Base-by-base conservation (phyloP, 2,329 filamentous ascomycete species). In the Penicillium griseofulvum region DNA sequence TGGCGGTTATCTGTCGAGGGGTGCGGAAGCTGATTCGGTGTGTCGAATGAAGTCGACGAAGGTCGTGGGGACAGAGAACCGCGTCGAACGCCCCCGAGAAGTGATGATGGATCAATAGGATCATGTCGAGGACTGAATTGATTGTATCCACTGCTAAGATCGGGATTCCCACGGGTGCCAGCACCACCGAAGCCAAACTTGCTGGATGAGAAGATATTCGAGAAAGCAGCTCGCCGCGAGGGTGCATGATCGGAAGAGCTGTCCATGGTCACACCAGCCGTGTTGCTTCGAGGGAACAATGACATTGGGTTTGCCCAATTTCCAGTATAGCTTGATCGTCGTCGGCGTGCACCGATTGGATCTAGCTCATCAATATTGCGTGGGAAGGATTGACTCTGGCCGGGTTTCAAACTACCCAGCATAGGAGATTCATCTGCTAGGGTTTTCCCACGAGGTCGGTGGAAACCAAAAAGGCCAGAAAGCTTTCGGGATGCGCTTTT, bases 1-100 rank as follows among this genome's bases (percentile, higher is more conserved):
- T 87, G 88, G 45, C 86, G 83, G 59, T 87, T 90, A 58, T 94
- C 90, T 1, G 88, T 89, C 1, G 89, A 92, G 6, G 90, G 90
- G 45, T 90, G 82, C 1, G 89, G 88, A 49, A 92, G 78, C 42
- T 72, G 67, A 50, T 78, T 77, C 48, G 83, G 67, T 45, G 77
- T 78, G 52, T 84, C 82, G 55, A 78, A 82, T 0, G 82, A 83
- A 5, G 78, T 80, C 12, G 82, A 84, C 5, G 78, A 78, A 14
- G 78, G 78, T 45, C 78, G 69, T 8, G 78, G 77, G 39, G 77
- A 78, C 10, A 77, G 62, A 14, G 76, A 76, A 17, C 74, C 75
- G 16, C 73, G 70, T 33, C 75, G 73, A 46, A 76, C 73, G 47
- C 69, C 67, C 17, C 76, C 75, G 6, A 78, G 64, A 49, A 77